Evolutionary conservation across 768 basidiomycete genomes (phyloP).

Genomic region (Calocybe cyanea): DNA sequence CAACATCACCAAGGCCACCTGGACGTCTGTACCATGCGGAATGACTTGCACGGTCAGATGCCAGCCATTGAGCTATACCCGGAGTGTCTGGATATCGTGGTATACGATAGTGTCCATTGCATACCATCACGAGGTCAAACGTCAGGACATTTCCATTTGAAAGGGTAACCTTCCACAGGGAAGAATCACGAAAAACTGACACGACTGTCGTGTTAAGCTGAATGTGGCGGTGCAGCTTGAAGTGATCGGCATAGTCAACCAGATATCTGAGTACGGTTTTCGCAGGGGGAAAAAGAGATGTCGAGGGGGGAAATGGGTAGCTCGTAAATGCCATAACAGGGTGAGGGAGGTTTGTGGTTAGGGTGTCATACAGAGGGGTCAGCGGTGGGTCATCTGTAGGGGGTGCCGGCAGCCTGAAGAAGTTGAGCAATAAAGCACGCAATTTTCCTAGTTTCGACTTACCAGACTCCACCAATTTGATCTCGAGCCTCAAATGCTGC

Average conservation of each 20-base stretch:
- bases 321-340: conserved; percentile 68
- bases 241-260: conserved; percentile 58
- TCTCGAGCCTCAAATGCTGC: conserved; percentile 61
- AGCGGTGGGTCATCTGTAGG: conserved; percentile 49
- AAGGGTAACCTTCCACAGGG: conserved; percentile 48
- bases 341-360: conserved; percentile 82
- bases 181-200: conserved; percentile 34
- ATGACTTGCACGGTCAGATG: conserved; percentile 50
- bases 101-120: conserved; percentile 70
- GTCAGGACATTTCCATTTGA: conserved; percentile 26
- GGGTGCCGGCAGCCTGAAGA: conserved; percentile 51
- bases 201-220: conserved; percentile 57
- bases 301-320: conserved; percentile 66
- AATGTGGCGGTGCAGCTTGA: conserved; percentile 59
- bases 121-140: conserved; percentile 69
- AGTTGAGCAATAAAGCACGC: neutral
- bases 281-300: conserved; percentile 66
- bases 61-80: conserved; percentile 59
- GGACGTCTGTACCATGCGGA: conserved; percentile 67
- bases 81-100: conserved; percentile 61
- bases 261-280: conserved; percentile 65
- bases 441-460: conserved; percentile 16
- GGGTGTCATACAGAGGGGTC: conserved; percentile 73
- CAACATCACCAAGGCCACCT: conserved; percentile 32
- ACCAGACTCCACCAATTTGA: conserved; percentile 79